Evolutionary conservation across 495 filamentous ascomycete species (phyloP), one percentile per base, ranked within the genome.

Genomic region (Aspergillus nanangensis): DNA sequence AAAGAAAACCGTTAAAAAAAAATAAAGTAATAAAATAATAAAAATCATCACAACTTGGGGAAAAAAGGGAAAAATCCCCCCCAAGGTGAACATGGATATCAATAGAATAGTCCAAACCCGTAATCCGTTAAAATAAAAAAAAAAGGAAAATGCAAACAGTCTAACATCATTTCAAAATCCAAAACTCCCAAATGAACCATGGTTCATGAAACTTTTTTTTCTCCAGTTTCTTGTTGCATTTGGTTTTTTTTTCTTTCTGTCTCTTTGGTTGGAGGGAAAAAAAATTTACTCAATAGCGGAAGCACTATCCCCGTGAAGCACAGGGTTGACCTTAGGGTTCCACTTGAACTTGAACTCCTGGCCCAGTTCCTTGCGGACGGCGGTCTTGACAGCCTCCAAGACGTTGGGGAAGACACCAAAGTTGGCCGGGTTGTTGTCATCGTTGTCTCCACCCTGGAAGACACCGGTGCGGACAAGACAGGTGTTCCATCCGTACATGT

Each of bases 401-500:
- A 80, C 78, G 54, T 78, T 72, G 40, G 69, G 61, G 56, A 80
- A 80, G 20, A 80, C 71, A 47, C 78, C 77, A 55, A 78, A 78
- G 62, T 58, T 75, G 49, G 78, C 78, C 9, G 78, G 77, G 59
- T 74, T 79, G 59, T 78, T 63, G 46, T 69, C 60, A 48, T 79
- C 78, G 56, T 80, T 80, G 50, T 77, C 74, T 45, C 71, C 62
- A 48, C 76, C 76, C 57, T 78, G 75, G 66, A 71, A 80, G 22
- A 82, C 78, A 61, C 79, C 79, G 5, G 79, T 81, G 53, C 78
- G 74, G 41, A 82, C 79, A 37, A 89, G 59, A 69, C 85, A 71
- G 59, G 81, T 88, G 66, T 89, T 88, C 86, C 86, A 89, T 44
- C 83, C 82, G 67, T 90, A 86, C 75, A 84, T 83, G 70, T 88